These are phyloP conservation scores for Pseudozyma sp. DNA, from an alignment of 1,284 basidiomycete species.

Conservation along the genomic window DNA sequence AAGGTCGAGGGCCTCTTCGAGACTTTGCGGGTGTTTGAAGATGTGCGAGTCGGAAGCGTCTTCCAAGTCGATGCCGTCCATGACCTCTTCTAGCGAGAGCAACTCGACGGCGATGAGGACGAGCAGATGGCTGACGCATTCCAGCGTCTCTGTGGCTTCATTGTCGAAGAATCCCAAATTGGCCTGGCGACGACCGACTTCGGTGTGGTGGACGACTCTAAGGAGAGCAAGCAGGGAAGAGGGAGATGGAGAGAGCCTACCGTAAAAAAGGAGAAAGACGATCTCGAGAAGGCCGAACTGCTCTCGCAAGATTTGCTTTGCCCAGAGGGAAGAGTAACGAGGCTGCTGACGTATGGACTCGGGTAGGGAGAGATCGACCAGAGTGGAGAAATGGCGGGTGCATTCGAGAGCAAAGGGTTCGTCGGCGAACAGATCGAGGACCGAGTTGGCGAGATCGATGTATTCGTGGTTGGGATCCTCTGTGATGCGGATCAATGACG, in stretches of 20 bases:
- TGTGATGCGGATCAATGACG: slow-evolving; percentile 73
- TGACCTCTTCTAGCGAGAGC: slow-evolving; percentile 80
- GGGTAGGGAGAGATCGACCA: slow-evolving; percentile 72
- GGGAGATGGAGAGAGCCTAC: slow-evolving; percentile 77
- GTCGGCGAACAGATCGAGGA: slow-evolving; percentile 76
- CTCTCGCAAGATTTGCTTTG: slow-evolving; percentile 81
- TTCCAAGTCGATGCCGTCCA: slow-evolving; percentile 70
- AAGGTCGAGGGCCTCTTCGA: slow-evolving; percentile 72
- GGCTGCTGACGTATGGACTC: slow-evolving; percentile 73
- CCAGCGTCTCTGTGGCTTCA: slow-evolving; percentile 76
- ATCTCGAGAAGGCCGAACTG: slow-evolving; percentile 84
- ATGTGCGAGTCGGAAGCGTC: slow-evolving; percentile 19
- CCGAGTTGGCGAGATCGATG: slow-evolving; percentile 73
- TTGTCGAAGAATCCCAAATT: slow-evolving; percentile 76
- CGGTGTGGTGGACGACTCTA: slow-evolving; percentile 76
- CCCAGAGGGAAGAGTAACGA: slow-evolving; percentile 77
- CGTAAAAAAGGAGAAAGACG: slow-evolving; percentile 86
- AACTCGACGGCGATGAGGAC: slow-evolving; percentile 82
- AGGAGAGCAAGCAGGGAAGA: slow-evolving; percentile 76
- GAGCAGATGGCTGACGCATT: slow-evolving; percentile 80
- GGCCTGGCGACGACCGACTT: slow-evolving; percentile 77
- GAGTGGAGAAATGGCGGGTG: slow-evolving; percentile 72
- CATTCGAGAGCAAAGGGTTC: slow-evolving; percentile 75
- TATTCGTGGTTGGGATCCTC: slow-evolving; percentile 74
- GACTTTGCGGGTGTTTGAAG: slow-evolving; percentile 29